Percentiles rank a stretch among this genome's conserved stretches.
Evolutionary conservation across 208 protist species (phyloP).

Genomic region (Acanthamoeba polyphaga): DNA sequence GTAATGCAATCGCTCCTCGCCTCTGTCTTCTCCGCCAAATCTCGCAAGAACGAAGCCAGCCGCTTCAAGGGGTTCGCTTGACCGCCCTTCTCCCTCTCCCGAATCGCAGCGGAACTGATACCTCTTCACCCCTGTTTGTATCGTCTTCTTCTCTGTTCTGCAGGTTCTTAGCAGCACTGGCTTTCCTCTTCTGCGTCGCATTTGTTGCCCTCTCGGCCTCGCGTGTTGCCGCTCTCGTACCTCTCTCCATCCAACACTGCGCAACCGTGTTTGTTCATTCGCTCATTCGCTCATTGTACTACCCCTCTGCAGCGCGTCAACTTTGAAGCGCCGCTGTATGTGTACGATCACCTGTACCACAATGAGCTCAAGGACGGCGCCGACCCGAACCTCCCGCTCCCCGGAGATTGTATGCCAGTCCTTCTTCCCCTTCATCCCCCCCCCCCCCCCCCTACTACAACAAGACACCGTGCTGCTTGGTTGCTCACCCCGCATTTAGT

Average conservation of each 20-base stretch:
- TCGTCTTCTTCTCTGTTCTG: not conserved
- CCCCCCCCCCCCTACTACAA: not conserved
- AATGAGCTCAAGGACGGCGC: conserved; percentile 38
- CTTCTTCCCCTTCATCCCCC: not conserved
- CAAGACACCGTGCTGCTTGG: not conserved
- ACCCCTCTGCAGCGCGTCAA: conserved; percentile 20
- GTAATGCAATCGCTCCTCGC: not conserved
- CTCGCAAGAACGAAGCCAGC: not conserved
- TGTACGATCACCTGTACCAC: conserved; percentile 73
- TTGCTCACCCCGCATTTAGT: conserved; percentile 7
- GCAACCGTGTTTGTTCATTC: no score
- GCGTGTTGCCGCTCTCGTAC: conserved; percentile 50
- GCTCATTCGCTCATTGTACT: no score
- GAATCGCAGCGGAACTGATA: not conserved
- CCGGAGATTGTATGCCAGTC: conserved; percentile 2
- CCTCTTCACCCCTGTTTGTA: not conserved
- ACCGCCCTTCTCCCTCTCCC: not conserved
- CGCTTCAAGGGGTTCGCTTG: not conserved
- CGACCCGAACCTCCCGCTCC: conserved; percentile 53
- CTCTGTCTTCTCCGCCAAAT: not conserved
- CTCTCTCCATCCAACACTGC: not conserved
- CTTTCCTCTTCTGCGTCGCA: conserved; percentile 21
- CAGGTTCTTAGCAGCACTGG: not conserved
- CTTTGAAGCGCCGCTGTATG: conserved; percentile 48
- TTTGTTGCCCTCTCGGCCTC: conserved; percentile 63